Base-by-base conservation (phyloP, 768 basidiomycete species). In the Suillus hirtellus region DNA sequence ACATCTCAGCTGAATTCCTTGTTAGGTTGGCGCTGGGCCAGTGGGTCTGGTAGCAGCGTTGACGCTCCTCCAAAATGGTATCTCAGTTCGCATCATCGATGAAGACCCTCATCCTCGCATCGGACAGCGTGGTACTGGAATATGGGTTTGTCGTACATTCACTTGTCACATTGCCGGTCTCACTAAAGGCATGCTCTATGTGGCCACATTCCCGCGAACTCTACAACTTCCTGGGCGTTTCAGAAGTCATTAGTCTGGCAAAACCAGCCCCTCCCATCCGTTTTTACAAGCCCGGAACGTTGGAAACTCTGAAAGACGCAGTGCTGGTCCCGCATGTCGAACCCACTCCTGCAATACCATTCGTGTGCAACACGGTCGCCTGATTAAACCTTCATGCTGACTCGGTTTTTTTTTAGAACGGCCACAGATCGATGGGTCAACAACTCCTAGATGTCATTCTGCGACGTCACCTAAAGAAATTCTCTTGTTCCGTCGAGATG, bases 121-220 rank as follows among this genome's bases (percentile, higher is more conserved):
- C 15, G 80, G 80, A 4, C 75, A 78, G 62, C 76, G 80, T 7
- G 78, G 77, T 15, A 70, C 76, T 12, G 78, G 73, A 24, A 73
- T 80, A 27, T 75, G 76, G 72, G 78, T 78, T 38, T 19, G 70
- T 63, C 65, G 34, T 14, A 27, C 34, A 50, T 52, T 15, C n/a
- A 21, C 53, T 6, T 8, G 3, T 50, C 31, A 11, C 14, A 54
- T n/a, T 24, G 46, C 10, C 35, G 10, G 10, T 19, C 24, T 44
- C 15, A 37, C 35, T 42, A 15, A 34, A 35, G 8, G 2, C 15
- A 35, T 44, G n/a, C n/a, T 49, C 38, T 59, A 52, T 44, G 43
- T 63, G 82, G 79, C 81, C 80, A 9, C 78, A 81, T 7, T 74
- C 81, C 4, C 67, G 78, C 12, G 81, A 83, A 66, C 64, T 83